Conservation (phyloP, 1,284 basidiomycete genomes). For the Kalmanozyma brasiliensis region DNA sequence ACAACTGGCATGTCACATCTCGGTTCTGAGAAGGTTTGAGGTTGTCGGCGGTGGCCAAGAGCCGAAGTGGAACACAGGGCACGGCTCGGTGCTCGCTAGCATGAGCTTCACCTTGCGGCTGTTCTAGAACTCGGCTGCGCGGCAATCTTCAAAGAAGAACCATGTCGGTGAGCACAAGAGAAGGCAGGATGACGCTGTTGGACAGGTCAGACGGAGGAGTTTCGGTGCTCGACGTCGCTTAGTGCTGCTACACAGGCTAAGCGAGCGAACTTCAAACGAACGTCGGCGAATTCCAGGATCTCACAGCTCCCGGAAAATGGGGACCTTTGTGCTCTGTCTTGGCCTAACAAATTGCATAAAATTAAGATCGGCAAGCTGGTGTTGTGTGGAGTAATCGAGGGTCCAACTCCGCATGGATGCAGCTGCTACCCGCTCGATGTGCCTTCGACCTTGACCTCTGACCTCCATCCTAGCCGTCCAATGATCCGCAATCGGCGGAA, state of each 20-base stretch:
- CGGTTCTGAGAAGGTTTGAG: no score
- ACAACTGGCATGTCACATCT: no score
- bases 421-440: conserved; percentile 2
- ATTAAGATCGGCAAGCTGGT: background rate
- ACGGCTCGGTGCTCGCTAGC: conserved; percentile 1
- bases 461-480: no score
- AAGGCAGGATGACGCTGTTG: conserved; percentile 10
- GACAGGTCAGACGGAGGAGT: conserved; percentile 14
- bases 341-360: background rate
- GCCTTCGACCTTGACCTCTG: conserved; percentile 1
- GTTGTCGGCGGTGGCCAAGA: no score
- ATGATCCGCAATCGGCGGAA: no score
- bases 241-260: background rate
- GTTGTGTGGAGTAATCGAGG: conserved; percentile 21
- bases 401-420: conserved; percentile 30
- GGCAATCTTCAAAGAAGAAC: background rate
- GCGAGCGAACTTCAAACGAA: conserved; percentile 1
- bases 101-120: no score
- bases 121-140: background rate
- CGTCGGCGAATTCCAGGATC: conserved; percentile 1
- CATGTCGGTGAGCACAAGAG: background rate
- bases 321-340: background rate
- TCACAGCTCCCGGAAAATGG: conserved; percentile 1
- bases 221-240: conserved; percentile 8
- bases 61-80: background rate